These are phyloP conservation scores for Lichenothelia convexa DNA, from an alignment of 495 filamentous ascomycete species.

Conservation along the genomic window DNA sequence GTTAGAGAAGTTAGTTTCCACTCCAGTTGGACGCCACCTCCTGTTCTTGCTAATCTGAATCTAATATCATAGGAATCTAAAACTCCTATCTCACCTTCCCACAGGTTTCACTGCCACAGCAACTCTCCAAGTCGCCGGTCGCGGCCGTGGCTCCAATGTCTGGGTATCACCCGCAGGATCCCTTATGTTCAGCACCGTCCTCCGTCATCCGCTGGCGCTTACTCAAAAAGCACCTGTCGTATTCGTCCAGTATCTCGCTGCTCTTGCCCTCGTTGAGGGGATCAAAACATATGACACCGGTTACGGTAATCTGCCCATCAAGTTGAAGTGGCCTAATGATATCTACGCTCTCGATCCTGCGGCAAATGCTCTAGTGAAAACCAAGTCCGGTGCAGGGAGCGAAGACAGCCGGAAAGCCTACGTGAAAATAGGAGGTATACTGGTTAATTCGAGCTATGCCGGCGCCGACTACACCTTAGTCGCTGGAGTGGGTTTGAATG, in stretches of 20 bases:
- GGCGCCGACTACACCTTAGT: slow-evolving; percentile 68
- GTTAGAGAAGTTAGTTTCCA: slow-evolving; percentile 59
- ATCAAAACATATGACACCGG: slow-evolving; percentile 61
- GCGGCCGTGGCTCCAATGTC: slow-evolving; percentile 79
- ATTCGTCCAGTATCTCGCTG: slow-evolving; percentile 86
- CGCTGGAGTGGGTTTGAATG: slow-evolving; percentile 77
- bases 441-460: slow-evolving; percentile 75
- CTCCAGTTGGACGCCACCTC: neutral
- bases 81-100: slow-evolving; percentile 57
- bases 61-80: slow-evolving; percentile 43
- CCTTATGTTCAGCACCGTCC: slow-evolving; percentile 69
- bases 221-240: slow-evolving; percentile 63
- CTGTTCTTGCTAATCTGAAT: neutral
- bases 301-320: slow-evolving; percentile 58
- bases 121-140: slow-evolving; percentile 80
- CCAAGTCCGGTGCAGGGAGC: neutral
- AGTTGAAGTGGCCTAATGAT: slow-evolving; percentile 96
- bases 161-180: slow-evolving; percentile 85
- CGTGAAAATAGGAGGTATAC: slow-evolving; percentile 85
- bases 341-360: slow-evolving; percentile 68
- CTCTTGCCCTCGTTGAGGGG: slow-evolving; percentile 75
- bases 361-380: slow-evolving; percentile 9
- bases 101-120: slow-evolving; percentile 76
- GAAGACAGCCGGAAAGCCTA: slow-evolving; percentile 41
- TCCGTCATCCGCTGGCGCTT: slow-evolving; percentile 60